Conservation (phyloP, 148 eudicot species). For the Talinum fruticosum region DNA sequence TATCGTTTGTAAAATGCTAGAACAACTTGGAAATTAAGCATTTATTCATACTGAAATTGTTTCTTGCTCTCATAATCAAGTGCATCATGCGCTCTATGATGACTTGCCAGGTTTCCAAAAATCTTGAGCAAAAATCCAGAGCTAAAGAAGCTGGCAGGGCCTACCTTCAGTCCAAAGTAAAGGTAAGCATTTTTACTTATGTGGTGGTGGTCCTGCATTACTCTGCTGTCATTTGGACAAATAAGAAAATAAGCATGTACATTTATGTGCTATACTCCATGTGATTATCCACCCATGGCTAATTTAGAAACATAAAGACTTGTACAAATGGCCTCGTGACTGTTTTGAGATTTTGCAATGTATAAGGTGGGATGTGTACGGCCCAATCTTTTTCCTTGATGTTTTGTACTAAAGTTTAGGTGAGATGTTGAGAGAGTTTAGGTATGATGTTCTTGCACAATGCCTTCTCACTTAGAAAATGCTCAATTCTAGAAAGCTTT, state of each 20-base stretch:
- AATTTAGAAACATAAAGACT: not conserved
- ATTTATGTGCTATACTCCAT: not conserved
- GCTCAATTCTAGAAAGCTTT: not conserved
- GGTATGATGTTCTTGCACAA: no score
- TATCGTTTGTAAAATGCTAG: not conserved
- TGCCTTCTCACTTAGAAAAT: not conserved
- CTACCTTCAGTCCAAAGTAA: constrained; percentile 35
- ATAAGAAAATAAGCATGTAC: not conserved
- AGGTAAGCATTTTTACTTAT: constrained; percentile 31
- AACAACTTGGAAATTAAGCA: not conserved
- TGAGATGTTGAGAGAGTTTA: no score
- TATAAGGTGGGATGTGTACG: not conserved
- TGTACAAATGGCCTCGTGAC: no score
- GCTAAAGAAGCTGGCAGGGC: constrained; percentile 41
- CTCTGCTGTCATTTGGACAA: not conserved
- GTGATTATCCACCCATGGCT: not conserved
- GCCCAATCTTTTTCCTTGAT: no score
- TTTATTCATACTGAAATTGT: not conserved
- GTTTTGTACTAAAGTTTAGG: not conserved
- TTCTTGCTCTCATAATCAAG: not conserved
- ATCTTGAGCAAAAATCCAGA: constrained; percentile 40
- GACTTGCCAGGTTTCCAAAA: constrained; percentile 40
- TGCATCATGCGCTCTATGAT: not conserved
- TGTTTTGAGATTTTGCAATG: not conserved
- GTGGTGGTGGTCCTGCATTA: not conserved